Evolutionary conservation across 2,329 filamentous ascomycete genomes (phyloP), one percentile per base, ranked within the genome.

Genomic region (Rasamsonia emersonii): DNA sequence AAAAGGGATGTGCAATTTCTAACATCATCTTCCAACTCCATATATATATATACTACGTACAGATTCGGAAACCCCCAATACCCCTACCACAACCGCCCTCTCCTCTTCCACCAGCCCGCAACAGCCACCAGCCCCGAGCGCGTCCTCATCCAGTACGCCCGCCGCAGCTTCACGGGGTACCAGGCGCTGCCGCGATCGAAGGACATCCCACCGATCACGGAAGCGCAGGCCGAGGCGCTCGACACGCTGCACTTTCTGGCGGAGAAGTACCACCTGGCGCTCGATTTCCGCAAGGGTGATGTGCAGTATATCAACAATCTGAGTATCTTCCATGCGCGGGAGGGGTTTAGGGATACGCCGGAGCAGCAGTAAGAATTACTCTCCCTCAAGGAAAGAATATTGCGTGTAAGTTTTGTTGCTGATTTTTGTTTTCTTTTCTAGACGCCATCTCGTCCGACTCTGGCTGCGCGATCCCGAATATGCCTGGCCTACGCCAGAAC

Each of bases 141-240:
- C 1, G 51, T 79, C 1, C 53, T 74, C 5, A 65, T 80, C 18
- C 74, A 79, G 39, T 80, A 79, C 40, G 71, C 70, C 0, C 67
- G 76, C 3, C 65, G 75, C 1, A 60, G 57, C 16, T 78, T 79
- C 41, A 75, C 73, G 0, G 68, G 67, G 2, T 70, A 60, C 35
- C 50, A 53, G 33, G 57, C 54, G 1, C 53, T 62, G 4, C 64
- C 63, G 1, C 56, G 67, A 11, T 63, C 59, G 0, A 30, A 50
- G 0, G 33, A 53, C 10, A 62, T 71, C 6, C 66, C 68, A 3
- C 58, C 66, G 2, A 68, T 71, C 24, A 68, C 58, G 0, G 65
- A 71, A 49, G 66, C 63, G 0, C 68, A 72, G 42, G 67, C 67
- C 6, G 68, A 73, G 43, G 68, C 68, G 0, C 54, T 73, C 9